phyloP scores from a whole-genome alignment of 1,284 basidiomycete species.

The Crepidotus sp. region DNA sequence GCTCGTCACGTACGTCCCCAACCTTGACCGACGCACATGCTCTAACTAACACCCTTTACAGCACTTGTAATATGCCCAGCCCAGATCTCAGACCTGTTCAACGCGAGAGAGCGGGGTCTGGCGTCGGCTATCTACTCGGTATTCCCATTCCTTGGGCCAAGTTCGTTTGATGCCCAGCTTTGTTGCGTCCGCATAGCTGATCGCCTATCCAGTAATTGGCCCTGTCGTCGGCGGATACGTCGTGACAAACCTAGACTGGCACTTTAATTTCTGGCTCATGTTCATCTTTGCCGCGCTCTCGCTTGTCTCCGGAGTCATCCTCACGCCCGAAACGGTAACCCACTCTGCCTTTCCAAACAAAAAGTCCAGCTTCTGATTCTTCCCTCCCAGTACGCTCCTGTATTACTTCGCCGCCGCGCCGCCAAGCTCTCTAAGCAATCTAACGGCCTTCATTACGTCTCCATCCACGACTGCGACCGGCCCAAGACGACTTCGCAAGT shows the following conservation, averaged over 20 bases:
- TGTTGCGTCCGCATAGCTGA: conserved; percentile 4
- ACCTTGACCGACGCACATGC: conserved; percentile 2
- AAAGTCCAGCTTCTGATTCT: not conserved
- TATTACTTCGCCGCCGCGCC: conserved; percentile 54
- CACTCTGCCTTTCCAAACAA: conserved; percentile 18
- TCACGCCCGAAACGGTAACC: conserved; percentile 41
- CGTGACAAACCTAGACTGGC: conserved; percentile 49
- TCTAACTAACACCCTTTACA: conserved; percentile 17
- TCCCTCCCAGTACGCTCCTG: conserved; percentile 49
- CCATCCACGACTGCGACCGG: conserved; percentile 44
- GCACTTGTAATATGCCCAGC: conserved; percentile 57
- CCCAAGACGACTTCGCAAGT: conserved; percentile 35
- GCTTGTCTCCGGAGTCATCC: conserved; percentile 35
- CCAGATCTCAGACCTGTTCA: conserved; percentile 54
- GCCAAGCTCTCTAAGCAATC: conserved; percentile 38
- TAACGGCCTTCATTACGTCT: conserved; percentile 39
- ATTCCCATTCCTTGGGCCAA: conserved; percentile 65
- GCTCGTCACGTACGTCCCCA: conserved; percentile 41
- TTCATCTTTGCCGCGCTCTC: conserved; percentile 46
- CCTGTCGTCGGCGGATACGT: conserved; percentile 61
- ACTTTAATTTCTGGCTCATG: conserved; percentile 69
- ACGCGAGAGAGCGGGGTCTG: conserved; percentile 45
- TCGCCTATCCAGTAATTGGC: conserved; percentile 36
- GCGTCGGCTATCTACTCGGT: conserved; percentile 56
- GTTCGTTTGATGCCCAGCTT: conserved; percentile 26